Percentiles rank a stretch among this genome's conserved stretches.
These are phyloP conservation scores for Phascolomyces articulosus DNA, from an alignment of 371 early-diverging fungal genomes.

Conservation along the genomic window DNA sequence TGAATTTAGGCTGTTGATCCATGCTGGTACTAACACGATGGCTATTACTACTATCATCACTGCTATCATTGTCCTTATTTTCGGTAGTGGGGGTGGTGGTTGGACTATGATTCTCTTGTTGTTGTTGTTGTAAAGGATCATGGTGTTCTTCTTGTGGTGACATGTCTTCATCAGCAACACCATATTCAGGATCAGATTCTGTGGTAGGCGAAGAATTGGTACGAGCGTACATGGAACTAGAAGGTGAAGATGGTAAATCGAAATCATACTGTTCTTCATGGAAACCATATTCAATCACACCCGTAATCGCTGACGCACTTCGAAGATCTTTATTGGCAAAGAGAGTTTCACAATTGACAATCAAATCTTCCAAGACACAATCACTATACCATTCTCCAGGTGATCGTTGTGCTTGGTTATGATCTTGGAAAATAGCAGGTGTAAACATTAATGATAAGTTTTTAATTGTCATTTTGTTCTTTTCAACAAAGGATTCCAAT, in stretches of 20 bases:
- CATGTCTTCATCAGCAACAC: constrained; percentile 1
- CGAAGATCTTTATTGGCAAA: constrained; percentile 52
- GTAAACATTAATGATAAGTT: constrained; percentile 62
- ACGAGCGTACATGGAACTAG: constrained; percentile 6
- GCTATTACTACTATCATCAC: no score
- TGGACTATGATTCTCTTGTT: no score
- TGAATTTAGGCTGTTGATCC: constrained; percentile 22
- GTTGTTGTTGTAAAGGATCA: neutral
- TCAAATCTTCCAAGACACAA: constrained; percentile 52
- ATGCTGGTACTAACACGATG: neutral
- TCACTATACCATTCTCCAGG: constrained; percentile 52
- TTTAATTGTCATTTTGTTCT: constrained; percentile 61
- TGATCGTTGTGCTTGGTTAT: constrained; percentile 43
- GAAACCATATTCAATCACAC: constrained; percentile 49
- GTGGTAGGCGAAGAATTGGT: constrained; percentile 1
- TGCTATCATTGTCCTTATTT: no score
- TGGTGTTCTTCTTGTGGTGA: neutral
- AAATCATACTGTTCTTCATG: constrained; percentile 18
- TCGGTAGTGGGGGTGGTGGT: no score
- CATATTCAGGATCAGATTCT: constrained; percentile 10
- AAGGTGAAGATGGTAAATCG: constrained; percentile 11
- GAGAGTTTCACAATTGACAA: constrained; percentile 36
- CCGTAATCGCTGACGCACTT: constrained; percentile 50
- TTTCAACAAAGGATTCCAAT: constrained; percentile 43
- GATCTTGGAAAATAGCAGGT: constrained; percentile 66